Conservation (phyloP, 176 grass and related monocot genomes). For the Rhipidocladum racemiflorum region DNA sequence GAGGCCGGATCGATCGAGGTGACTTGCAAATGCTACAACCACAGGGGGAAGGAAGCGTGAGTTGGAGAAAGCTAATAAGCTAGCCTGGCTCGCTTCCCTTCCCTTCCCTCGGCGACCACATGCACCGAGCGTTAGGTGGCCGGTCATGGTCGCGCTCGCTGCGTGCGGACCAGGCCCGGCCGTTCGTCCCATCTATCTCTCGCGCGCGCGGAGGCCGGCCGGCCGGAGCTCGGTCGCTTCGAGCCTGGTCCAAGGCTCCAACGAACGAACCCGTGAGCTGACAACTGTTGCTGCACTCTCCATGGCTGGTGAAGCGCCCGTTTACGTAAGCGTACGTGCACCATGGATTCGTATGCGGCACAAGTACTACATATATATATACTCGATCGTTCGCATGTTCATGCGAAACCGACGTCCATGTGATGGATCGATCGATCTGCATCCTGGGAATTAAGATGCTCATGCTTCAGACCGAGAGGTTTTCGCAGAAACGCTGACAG, state of each 20-base stretch:
- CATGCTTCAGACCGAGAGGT: background rate
- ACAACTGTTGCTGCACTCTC: constrained; percentile 22
- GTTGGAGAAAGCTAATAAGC: constrained; percentile 26
- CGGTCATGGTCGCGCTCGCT: constrained; percentile 23
- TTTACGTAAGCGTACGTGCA: background rate
- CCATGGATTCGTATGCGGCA: background rate
- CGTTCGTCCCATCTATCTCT: background rate
- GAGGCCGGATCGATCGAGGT: background rate
- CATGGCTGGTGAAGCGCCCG: background rate
- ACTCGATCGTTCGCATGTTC: background rate
- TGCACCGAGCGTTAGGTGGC: constrained; percentile 12
- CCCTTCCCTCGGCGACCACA: background rate
- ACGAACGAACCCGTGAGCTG: constrained; percentile 5
- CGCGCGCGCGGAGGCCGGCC: background rate
- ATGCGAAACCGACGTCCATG: constrained; percentile 27
- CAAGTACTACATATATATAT: too few species aligned
- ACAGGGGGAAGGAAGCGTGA: constrained; percentile 16
- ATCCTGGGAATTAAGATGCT: background rate
- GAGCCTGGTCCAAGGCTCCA: constrained; percentile 12
- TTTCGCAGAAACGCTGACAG: background rate
- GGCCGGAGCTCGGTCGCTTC: constrained; percentile 17
- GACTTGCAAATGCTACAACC: constrained; percentile 42
- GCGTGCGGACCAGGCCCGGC: background rate
- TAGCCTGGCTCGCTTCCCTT: background rate
- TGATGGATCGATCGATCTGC: background rate